A percentile compares a stretch with the other conserved stretches of the same genome.
phyloP scores from a whole-genome alignment of 148 eudicot species.

The Rhododendron ovatum region DNA sequence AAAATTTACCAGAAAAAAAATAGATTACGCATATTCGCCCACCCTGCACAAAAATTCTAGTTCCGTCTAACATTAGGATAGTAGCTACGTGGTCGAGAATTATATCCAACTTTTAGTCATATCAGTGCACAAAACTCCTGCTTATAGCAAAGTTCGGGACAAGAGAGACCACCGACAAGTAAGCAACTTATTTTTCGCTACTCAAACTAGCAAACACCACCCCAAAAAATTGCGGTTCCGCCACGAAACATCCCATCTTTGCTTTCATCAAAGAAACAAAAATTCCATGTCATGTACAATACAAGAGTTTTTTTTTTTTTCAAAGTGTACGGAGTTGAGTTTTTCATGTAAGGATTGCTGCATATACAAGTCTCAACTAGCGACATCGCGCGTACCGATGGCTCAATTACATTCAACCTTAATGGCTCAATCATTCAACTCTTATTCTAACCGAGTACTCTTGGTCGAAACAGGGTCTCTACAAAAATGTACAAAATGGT shows the following conservation, averaged over 20 bases:
- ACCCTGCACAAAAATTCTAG: no score
- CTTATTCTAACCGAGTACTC: background rate
- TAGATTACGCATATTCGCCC: no score
- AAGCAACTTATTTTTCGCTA: background rate
- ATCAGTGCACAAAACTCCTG: background rate
- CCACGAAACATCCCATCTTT: background rate
- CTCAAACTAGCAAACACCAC: background rate
- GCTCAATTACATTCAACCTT: background rate
- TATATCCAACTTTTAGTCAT: no score
- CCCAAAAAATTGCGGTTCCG: background rate
- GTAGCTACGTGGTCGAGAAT: no score
- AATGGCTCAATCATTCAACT: background rate
- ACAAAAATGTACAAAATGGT: conserved; percentile 6
- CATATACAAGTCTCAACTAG: background rate
- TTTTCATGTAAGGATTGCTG: background rate
- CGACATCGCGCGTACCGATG: background rate
- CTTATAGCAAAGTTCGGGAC: background rate
- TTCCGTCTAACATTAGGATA: no score
- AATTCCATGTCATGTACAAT: background rate
- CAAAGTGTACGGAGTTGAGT: background rate
- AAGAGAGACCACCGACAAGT: background rate
- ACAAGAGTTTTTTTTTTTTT: background rate
- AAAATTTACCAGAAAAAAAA: no score
- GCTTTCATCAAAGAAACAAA: background rate
- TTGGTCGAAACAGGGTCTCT: conserved; percentile 11